Evolutionary conservation across 1,284 basidiomycete genomes (phyloP).

Genomic region (Sanghuangporus baumii): DNA sequence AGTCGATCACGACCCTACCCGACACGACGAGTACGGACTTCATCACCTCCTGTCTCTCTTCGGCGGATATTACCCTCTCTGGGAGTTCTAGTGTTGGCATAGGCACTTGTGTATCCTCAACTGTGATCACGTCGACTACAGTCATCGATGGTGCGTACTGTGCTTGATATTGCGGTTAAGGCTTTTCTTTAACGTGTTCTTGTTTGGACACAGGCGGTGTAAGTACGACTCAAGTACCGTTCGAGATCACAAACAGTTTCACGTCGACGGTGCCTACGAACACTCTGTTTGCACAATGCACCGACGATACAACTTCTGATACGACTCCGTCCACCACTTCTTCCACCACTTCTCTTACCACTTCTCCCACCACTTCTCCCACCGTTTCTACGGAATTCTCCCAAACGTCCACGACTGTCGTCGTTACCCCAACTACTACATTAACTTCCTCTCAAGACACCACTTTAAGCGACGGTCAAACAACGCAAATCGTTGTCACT

Average conservation of each 20-base stretch:
- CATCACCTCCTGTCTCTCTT: constrained; percentile 28
- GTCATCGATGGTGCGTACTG: constrained; percentile 31
- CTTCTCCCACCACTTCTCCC: constrained; percentile 7
- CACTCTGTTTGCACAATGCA: constrained; percentile 34
- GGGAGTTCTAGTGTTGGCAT: constrained; percentile 11
- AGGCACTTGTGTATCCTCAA: constrained; percentile 25
- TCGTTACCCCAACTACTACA: constrained; percentile 13
- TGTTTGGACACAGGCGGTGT: constrained; percentile 25
- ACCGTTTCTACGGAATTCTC: constrained; percentile 3
- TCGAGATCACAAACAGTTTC: constrained; percentile 29
- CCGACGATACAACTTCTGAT: constrained; percentile 14
- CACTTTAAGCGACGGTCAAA: constrained; percentile 9
- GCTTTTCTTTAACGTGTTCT: too few relatives aligned
- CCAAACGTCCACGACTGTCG: neutral
- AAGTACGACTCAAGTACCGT: constrained; percentile 31
- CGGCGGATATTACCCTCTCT: constrained; percentile 20
- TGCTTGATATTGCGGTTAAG: too few relatives aligned
- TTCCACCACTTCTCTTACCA: constrained; percentile 9
- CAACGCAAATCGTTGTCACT: constrained; percentile 1
- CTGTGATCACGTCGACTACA: constrained; percentile 24
- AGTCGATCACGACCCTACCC: constrained; percentile 24
- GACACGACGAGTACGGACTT: constrained; percentile 27
- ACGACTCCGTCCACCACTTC: neutral
- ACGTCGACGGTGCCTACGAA: constrained; percentile 30
- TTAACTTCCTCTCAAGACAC: constrained; percentile 8